These are phyloP conservation scores for Cudoniella acicularis DNA, from an alignment of 495 filamentous ascomycete genomes.

Conservation along the genomic window DNA sequence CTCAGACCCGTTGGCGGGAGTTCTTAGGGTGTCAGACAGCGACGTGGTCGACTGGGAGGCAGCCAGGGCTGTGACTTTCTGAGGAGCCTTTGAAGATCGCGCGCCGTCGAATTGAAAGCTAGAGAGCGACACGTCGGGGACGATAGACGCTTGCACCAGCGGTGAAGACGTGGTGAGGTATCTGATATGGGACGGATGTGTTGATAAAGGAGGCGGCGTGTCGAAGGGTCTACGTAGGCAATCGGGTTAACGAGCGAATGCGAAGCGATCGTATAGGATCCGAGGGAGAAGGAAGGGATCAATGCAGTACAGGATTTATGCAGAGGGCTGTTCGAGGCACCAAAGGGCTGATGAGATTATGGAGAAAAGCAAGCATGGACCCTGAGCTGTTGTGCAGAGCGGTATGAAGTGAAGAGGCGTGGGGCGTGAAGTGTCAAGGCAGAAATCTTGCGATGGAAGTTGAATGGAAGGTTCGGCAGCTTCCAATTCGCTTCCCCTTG, in stretches of 20 bases:
- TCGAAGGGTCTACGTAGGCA: constrained; percentile 29
- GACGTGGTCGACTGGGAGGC: constrained; percentile 20
- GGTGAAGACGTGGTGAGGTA: constrained; percentile 82
- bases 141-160: constrained; percentile 53
- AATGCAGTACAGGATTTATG: constrained; percentile 17
- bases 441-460: constrained; percentile 4
- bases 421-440: background rate
- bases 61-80: constrained; percentile 16
- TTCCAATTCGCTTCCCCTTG: constrained; percentile 5
- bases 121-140: constrained; percentile 8
- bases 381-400: background rate
- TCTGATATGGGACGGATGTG: constrained; percentile 72
- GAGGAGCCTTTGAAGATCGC: constrained; percentile 15
- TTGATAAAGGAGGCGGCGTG: constrained; percentile 58
- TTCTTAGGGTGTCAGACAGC: constrained; percentile 28
- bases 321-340: constrained; percentile 6
- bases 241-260: background rate
- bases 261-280: background rate
- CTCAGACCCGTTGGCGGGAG: constrained; percentile 31
- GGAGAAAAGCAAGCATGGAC: constrained; percentile 16
- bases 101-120: constrained; percentile 14
- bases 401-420: background rate
- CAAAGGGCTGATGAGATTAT: constrained; percentile 7
- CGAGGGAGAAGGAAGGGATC: constrained; percentile 7
- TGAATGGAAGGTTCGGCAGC: too few species aligned